Evolutionary conservation across 1,284 basidiomycete genomes (phyloP), one percentile per base, ranked within the genome.

Genomic region (Sanghuangporus sanghuang): DNA sequence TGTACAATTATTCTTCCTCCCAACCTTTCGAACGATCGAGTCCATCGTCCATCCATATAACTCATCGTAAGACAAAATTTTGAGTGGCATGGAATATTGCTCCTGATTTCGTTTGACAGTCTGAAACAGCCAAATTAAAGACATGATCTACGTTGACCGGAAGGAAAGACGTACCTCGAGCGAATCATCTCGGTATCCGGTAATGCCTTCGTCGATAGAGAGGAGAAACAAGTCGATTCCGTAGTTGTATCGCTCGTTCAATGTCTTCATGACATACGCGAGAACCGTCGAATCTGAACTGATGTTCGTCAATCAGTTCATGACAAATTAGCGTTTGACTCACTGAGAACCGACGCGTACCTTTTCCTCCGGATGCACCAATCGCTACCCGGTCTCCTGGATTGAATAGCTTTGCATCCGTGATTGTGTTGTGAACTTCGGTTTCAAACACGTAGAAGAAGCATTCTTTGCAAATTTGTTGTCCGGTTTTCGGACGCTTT

Each of bases 21-120:
- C 96, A 27, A 98, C 87, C 72, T 95, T 89, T 27, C 88, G 84
- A 40, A 99, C 97, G 62, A 99, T 95, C 18, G 87, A 84, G 72
- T 99, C 96, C 96, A 99, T 99, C 0, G 96, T 99, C 97, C 97
- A 99, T 12, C 96, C 96, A 69, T 99, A 99, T 5, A 99, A 83
- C 70, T 98, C 96, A 65, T 93, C 87, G 70, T 99, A 99, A 0
- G 93, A 93, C 12, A 99, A 81, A 65, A 99, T 97, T 78, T 96
- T 98, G 57, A 99, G 84, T 0, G 97, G 96, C 72, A 99, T 89
- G 54, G 89, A 85, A 72, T 99, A 99, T 76, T 99, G 95, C 65
- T 90, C 82, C 71, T 97, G 94, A 75, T 99, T 99, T 53, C 95
- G 85, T 76, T 99, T 98, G 57, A 99, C 97, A 0, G 97, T 98